Percentiles rank a stretch among this genome's conserved stretches.
These are phyloP conservation scores for Aspergillus sp. DNA, from an alignment of 2,329 filamentous ascomycete genomes.

Conservation along the genomic window DNA sequence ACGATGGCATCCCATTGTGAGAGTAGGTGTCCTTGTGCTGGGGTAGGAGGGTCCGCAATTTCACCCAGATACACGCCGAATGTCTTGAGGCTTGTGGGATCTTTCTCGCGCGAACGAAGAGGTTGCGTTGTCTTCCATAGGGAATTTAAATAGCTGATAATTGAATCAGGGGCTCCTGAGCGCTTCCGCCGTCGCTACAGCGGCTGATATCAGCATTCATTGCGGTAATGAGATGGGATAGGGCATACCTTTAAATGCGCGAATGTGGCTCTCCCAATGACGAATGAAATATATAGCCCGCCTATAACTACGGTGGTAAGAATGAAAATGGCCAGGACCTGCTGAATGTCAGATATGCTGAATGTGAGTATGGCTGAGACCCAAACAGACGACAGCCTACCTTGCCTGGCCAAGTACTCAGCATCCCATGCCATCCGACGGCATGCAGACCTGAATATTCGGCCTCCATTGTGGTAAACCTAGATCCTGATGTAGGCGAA, in stretches of 20 bases:
- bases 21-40: slow-evolving; percentile 25
- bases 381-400: neutral
- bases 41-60: slow-evolving; percentile 28
- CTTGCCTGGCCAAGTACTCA: neutral
- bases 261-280: slow-evolving; percentile 2
- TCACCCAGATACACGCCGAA: slow-evolving; percentile 36
- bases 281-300: slow-evolving; percentile 6
- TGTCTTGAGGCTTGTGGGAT: slow-evolving; percentile 11
- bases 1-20: slow-evolving; percentile 35
- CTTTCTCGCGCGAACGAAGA: neutral
- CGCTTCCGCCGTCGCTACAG: slow-evolving; percentile 9
- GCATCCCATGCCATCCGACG: neutral
- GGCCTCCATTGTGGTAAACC: neutral
- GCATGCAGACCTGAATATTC: neutral
- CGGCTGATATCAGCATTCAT: neutral
- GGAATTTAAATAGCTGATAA: slow-evolving; percentile 8
- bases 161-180: slow-evolving; percentile 3
- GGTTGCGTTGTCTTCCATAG: slow-evolving; percentile 3
- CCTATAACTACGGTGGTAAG: slow-evolving; percentile 13
- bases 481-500: neutral
- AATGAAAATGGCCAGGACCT: neutral
- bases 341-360: neutral
- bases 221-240: neutral
- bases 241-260: slow-evolving; percentile 11
- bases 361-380: no score